phyloP scores from a whole-genome alignment of 768 basidiomycete genomes.

The Calvatia gigantea region DNA sequence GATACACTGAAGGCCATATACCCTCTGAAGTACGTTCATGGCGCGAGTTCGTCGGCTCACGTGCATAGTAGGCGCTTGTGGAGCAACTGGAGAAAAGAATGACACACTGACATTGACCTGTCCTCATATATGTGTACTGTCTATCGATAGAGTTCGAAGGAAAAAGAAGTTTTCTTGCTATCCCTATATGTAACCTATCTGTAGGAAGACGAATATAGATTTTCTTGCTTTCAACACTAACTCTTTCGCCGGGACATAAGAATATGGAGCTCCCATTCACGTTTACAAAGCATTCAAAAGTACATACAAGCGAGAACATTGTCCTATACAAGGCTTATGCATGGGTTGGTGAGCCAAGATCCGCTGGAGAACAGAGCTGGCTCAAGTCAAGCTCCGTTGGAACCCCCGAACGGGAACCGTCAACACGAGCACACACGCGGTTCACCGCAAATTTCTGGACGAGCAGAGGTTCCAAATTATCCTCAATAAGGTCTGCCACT shows the following conservation, averaged over 20 bases:
- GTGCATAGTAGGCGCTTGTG: conserved; percentile 40
- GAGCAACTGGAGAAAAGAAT: not conserved
- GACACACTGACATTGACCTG: not conserved
- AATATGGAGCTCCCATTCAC: too few species aligned
- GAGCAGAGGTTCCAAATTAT: conserved; percentile 49
- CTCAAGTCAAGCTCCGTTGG: conserved; percentile 39
- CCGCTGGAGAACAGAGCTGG: conserved; percentile 47
- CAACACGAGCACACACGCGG: conserved; percentile 33
- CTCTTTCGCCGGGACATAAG: too few species aligned
- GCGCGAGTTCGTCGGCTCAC: conserved; percentile 81
- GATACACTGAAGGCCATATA: conserved; percentile 83
- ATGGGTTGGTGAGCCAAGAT: conserved; percentile 25
- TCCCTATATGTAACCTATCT: not conserved
- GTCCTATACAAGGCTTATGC: not conserved
- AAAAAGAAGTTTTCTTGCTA: not conserved
- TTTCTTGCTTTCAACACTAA: too few species aligned
- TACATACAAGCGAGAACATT: too few species aligned
- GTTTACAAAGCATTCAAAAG: too few species aligned
- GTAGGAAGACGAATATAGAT: not conserved
- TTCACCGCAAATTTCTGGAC: conserved; percentile 61
- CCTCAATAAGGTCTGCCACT: conserved; percentile 70
- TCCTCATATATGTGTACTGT: not conserved
- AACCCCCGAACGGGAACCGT: conserved; percentile 30
- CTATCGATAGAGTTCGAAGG: not conserved
- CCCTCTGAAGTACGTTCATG: conserved; percentile 92